These are phyloP conservation scores for Penstemon davidsonii DNA, from an alignment of 257 asterid species.

Conservation along the genomic window DNA sequence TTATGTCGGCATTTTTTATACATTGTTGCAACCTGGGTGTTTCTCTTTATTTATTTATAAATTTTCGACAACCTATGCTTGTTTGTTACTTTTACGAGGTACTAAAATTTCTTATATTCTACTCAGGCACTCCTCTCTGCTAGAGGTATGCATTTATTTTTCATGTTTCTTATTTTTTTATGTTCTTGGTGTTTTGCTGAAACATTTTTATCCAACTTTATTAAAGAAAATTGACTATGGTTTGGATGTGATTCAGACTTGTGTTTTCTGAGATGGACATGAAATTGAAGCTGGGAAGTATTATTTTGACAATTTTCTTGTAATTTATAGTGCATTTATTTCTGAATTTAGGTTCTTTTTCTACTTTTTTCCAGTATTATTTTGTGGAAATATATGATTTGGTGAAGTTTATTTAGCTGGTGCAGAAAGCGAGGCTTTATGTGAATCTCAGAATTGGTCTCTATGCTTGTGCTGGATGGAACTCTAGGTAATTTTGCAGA, in stretches of 20 bases:
- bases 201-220: too few relatives aligned
- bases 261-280: conserved; percentile 98
- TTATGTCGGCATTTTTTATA: too few relatives aligned
- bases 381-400: conserved; percentile 90
- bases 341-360: too few relatives aligned
- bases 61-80: too few relatives aligned
- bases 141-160: too few relatives aligned
- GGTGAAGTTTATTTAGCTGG: conserved; percentile 86
- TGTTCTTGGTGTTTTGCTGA: too few relatives aligned
- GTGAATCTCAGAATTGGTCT: conserved; percentile 90
- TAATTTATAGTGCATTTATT: neutral
- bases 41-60: too few relatives aligned
- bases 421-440: conserved; percentile 80
- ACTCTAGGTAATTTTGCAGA: conserved; percentile 69
- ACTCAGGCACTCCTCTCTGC: too few relatives aligned
- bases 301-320: neutral
- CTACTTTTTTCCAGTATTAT: conserved; percentile 56
- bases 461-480: conserved; percentile 98
- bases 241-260: conserved; percentile 88
- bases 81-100: too few relatives aligned
- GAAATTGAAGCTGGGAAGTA: conserved; percentile 93
- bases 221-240: conserved; percentile 31
- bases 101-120: too few relatives aligned
- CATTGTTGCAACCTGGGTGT: too few relatives aligned
- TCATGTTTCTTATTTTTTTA: too few relatives aligned